phyloP scores from a whole-genome alignment of 2,329 filamentous ascomycete species.

The Microascus cirrosus region DNA sequence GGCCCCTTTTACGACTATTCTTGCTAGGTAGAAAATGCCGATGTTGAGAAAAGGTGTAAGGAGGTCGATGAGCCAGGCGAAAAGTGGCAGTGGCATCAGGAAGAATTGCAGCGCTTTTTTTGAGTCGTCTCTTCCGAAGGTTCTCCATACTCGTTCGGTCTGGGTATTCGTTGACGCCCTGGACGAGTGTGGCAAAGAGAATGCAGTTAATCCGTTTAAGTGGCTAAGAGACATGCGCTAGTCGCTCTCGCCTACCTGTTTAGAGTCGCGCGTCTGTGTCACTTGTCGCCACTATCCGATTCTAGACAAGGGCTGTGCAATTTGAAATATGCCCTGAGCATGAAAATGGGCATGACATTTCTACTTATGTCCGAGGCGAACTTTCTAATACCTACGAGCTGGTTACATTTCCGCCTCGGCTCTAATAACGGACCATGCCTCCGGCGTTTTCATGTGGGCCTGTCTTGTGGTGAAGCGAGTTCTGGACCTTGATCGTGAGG shows the following conservation, averaged over 20 bases:
- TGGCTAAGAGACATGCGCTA: slow-evolving; percentile 12
- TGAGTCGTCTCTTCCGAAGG: slow-evolving; percentile 8
- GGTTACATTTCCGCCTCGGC: background rate
- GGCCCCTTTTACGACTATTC: too few species aligned
- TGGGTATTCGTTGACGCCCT: slow-evolving; percentile 20
- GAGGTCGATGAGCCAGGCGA: slow-evolving; percentile 7
- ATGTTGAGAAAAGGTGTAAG: slow-evolving; percentile 6
- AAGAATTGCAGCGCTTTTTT: slow-evolving; percentile 13
- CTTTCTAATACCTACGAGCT: slow-evolving; percentile 6
- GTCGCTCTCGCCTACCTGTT: slow-evolving; percentile 2
- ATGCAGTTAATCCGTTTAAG: slow-evolving; percentile 10
- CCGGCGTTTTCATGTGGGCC: slow-evolving; percentile 25
- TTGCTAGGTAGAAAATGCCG: too few species aligned
- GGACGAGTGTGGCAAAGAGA: slow-evolving; percentile 19
- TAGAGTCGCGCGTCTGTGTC: slow-evolving; percentile 17
- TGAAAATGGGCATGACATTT: slow-evolving; percentile 16
- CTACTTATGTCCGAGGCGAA: slow-evolving; percentile 13
- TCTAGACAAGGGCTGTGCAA: slow-evolving; percentile 6
- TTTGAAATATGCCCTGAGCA: slow-evolving; percentile 17
- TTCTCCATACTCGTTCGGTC: slow-evolving; percentile 11
- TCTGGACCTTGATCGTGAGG: slow-evolving; percentile 8
- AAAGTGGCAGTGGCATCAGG: slow-evolving; percentile 15
- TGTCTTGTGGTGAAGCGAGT: slow-evolving; percentile 14
- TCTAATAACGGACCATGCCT: slow-evolving; percentile 13
- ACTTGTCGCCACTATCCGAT: slow-evolving; percentile 20